Percentiles rank a stretch among this genome's conserved stretches.
Conservation (phyloP, 352 stramenopile genomes). For the Phytophthora macrochlamydospora region DNA sequence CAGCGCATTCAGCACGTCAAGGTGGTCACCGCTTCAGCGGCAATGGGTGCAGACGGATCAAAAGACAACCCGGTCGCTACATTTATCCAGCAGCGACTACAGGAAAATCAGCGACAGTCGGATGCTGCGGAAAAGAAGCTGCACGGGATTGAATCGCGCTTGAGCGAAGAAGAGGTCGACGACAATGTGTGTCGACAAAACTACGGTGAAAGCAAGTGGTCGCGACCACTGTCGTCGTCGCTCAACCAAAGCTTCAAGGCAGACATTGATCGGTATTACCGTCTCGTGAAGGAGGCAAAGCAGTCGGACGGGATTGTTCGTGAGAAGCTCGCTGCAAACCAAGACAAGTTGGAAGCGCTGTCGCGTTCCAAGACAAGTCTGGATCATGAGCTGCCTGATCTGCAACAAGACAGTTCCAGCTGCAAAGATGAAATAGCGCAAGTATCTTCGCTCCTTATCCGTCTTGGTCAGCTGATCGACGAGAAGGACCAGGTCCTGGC, state of each 20-base stretch:
- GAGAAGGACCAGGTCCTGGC: conserved; percentile 65
- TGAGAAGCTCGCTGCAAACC: conserved; percentile 47
- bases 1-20: conserved; percentile 61
- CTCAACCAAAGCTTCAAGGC: conserved; percentile 64
- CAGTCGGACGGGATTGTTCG: conserved; percentile 69
- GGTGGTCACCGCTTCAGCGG: conserved; percentile 20
- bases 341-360: conserved; percentile 44
- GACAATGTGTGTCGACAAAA: conserved; percentile 75
- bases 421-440: conserved; percentile 57
- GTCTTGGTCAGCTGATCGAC: conserved; percentile 52
- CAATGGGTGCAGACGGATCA: conserved; percentile 20
- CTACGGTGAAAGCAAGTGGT: conserved; percentile 65
- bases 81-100: conserved; percentile 55
- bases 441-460: conserved; percentile 59
- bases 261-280: conserved; percentile 78
- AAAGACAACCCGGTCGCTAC: conserved; percentile 36
- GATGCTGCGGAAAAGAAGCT: conserved; percentile 67
- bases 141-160: conserved; percentile 49
- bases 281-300: conserved; percentile 74
- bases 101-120: conserved; percentile 57
- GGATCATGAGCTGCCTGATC: conserved; percentile 53
- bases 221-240: conserved; percentile 49
- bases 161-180: conserved; percentile 67
- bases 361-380: conserved; percentile 57
- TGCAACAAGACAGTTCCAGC: conserved; percentile 56